Base-by-base conservation (phyloP, 2,329 filamentous ascomycete genomes). In the Stemphylium vesicarium region DNA sequence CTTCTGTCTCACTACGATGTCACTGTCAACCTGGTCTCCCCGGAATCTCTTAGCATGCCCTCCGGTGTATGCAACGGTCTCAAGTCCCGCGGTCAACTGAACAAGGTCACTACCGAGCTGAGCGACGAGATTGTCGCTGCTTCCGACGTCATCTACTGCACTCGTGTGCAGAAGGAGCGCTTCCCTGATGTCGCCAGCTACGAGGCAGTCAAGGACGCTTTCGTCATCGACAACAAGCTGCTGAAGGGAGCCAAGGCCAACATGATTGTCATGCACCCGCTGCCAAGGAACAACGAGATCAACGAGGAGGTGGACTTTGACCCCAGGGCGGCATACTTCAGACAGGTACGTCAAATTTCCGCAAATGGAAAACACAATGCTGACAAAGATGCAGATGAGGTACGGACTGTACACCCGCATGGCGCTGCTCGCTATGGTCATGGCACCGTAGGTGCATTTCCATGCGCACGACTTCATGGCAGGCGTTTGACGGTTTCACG, bases 341-440 rank as follows among this genome's bases (percentile, higher is more conserved):
- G 95, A 90, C 95, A 99, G 90, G 94, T 96, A 80, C 87, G 90
- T 69, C 16, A 4, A 3, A 36, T 43, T 31, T 24, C 33, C 5
- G 1, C 9, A 20, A n/a, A 22, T 26, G 9, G 5, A 29, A 40
- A n/a, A 38, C 15, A 1, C 1, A 15, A 18, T 63, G 63, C 81
- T 86, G 76, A 87, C 74, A 39, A 26, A 62, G 12, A 41, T 57
- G 54, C 71, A 97, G 93, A 97, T 97, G 94, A 87, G 89, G 79
- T 97, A 98, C 80, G 95, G 95, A 68, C 85, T 99, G 69, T 98
- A 97, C 84, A 96, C 91, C 78, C 90, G 95, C 76, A 99, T 99
- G 95, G 95, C 95, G 67, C 80, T 99, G 80, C 84, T 99, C 76
- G 95, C 95, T 65, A 82, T 98, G 77, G 91, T 98, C 77, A 89